These are phyloP conservation scores for Brettanomyces sp. DNA, from an alignment of 805 yeast genomes.

Conservation along the genomic window DNA sequence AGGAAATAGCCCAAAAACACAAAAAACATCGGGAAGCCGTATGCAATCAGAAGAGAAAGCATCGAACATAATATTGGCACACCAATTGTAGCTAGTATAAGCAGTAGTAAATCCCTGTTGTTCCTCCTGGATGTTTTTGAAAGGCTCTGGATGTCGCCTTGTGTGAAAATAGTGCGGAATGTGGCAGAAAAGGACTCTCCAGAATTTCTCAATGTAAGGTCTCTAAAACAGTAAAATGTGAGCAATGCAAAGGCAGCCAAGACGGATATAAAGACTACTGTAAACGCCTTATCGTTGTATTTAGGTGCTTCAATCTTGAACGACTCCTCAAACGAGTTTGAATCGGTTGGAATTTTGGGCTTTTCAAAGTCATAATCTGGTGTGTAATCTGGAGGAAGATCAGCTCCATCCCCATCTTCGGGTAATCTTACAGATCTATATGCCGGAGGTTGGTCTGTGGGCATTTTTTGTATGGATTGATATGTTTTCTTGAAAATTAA, in stretches of 20 bases:
- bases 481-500: too few relatives aligned
- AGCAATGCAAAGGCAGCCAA: conserved; percentile 8
- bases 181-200: not conserved
- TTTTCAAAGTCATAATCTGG: conserved; percentile 20
- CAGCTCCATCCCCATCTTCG: not conserved
- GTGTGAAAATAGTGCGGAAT: not conserved
- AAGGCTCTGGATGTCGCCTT: not conserved
- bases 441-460: not conserved
- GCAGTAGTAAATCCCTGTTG: conserved; percentile 2
- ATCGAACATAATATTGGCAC: conserved; percentile 17
- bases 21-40: conserved; percentile 20
- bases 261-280: conserved; percentile 34
- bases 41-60: conserved; percentile 14
- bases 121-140: conserved; percentile 3
- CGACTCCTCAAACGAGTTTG: conserved; percentile 49
- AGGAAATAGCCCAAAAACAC: conserved; percentile 20
- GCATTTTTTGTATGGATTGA: too few relatives aligned
- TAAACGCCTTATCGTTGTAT: conserved; percentile 66
- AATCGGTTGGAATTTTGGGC: conserved; percentile 20
- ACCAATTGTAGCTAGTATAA: conserved; percentile 8
- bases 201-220: not conserved
- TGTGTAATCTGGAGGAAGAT: not conserved
- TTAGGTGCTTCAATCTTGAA: conserved; percentile 56
- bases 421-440: not conserved
- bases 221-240: not conserved